These are phyloP conservation scores for Metschnikowia lunata DNA, from an alignment of 805 yeast species.

Conservation along the genomic window DNA sequence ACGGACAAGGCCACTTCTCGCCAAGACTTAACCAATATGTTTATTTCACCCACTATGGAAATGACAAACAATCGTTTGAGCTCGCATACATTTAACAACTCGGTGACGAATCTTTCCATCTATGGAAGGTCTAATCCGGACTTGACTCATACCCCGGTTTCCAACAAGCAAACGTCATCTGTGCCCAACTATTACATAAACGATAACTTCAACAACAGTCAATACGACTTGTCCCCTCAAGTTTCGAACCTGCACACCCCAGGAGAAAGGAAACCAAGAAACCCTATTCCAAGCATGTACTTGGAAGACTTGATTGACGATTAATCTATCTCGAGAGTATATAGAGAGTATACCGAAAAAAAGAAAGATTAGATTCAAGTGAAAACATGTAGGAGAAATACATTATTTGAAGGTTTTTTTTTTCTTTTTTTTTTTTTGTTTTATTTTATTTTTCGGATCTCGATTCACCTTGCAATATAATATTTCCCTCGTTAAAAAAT, in stretches of 20 bases:
- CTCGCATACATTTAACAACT: constrained; percentile 22
- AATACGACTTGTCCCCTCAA: constrained; percentile 19
- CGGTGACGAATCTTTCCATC: constrained; percentile 17
- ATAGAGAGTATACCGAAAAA: too few relatives aligned
- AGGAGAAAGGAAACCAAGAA: constrained; percentile 20
- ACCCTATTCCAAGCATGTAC: constrained; percentile 45
- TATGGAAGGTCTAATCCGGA: constrained; percentile 17
- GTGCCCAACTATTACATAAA: constrained; percentile 38
- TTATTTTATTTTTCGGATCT: too few relatives aligned
- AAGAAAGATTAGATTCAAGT: too few relatives aligned
- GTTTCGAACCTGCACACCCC: not conserved
- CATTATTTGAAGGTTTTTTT: too few relatives aligned
- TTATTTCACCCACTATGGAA: constrained; percentile 78
- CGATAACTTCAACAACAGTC: constrained; percentile 34
- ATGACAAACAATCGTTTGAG: constrained; percentile 44
- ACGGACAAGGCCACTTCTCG: constrained; percentile 22
- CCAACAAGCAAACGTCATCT: constrained; percentile 26
- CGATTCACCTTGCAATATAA: too few relatives aligned
- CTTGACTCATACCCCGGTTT: constrained; percentile 18
- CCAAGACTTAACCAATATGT: constrained; percentile 48
- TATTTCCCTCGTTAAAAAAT: too few relatives aligned
- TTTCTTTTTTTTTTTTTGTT: too few relatives aligned
- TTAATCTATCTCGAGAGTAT: not conserved
- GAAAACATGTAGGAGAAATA: too few relatives aligned
- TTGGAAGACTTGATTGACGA: constrained; percentile 48